Evolutionary conservation across 2,329 filamentous ascomycete species (phyloP).

Genomic region (Amylocarpus encephaloides): DNA sequence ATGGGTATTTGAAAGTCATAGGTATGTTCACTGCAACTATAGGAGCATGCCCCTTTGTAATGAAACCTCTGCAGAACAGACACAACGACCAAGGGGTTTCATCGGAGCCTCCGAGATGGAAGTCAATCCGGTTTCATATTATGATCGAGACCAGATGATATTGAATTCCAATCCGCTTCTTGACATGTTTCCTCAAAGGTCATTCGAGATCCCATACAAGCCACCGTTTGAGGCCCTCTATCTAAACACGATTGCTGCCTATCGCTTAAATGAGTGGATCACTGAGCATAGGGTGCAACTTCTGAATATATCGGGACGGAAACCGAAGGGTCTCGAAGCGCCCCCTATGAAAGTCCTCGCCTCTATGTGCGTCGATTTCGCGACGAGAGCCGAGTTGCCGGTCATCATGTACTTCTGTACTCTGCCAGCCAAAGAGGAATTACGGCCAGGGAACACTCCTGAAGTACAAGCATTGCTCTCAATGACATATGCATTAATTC

Average conservation of each 20-base stretch:
- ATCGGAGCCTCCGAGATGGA: background rate
- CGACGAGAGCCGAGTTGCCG: background rate
- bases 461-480: constrained; percentile 3
- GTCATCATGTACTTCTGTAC: constrained; percentile 10
- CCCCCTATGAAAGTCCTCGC: constrained; percentile 6
- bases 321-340: background rate
- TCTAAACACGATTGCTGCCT: background rate
- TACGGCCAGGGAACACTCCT: background rate
- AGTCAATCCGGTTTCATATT: background rate
- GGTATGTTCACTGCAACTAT: background rate
- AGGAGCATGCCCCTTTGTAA: too few species aligned
- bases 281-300: background rate
- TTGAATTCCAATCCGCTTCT: constrained; percentile 2
- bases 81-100: background rate
- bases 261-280: constrained; percentile 4
- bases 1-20: background rate
- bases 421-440: background rate
- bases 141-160: constrained; percentile 2
- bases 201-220: background rate
- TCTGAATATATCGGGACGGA: constrained; percentile 1
- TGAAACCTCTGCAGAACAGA: too few species aligned
- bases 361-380: constrained; percentile 5
- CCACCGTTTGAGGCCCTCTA: background rate
- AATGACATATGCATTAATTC: constrained; percentile 4
- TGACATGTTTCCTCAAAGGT: background rate